Evolutionary conservation across 345 rosid genomes (phyloP).

Genomic region (Gynandropsis gynandra): DNA sequence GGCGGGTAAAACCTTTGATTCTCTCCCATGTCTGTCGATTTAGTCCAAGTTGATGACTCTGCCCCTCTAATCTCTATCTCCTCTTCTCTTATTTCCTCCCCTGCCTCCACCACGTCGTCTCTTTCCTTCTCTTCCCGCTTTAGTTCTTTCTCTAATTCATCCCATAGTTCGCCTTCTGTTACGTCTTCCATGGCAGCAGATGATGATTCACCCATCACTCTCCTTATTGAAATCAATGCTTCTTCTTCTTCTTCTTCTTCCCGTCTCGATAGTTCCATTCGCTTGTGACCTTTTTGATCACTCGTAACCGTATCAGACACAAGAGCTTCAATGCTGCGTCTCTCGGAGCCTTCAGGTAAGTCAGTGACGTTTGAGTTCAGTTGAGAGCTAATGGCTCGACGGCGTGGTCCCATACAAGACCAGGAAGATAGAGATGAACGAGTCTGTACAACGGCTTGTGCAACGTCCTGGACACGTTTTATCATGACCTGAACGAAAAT

Average conservation of each 20-base stretch:
- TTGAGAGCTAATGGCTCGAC: conserved; percentile 43
- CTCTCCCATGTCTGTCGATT: conserved; percentile 45
- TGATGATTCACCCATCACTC: conserved; percentile 28
- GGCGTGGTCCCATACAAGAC: conserved; percentile 93
- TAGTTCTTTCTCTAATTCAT: conserved; percentile 78
- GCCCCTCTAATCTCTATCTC: conserved; percentile 41
- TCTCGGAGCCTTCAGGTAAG: conserved; percentile 37
- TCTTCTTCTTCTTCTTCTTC: conserved; percentile 70
- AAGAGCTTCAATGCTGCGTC: conserved; percentile 38
- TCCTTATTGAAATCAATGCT: conserved; percentile 38
- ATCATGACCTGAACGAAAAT: conserved; percentile 56
- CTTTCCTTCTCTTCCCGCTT: conserved; percentile 54
- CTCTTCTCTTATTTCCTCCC: conserved; percentile 75
- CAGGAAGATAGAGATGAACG: conserved; percentile 74
- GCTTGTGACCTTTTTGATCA: conserved; percentile 24
- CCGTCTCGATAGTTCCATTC: too few relatives aligned
- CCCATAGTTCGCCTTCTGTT: conserved; percentile 76
- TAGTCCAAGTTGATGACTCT: conserved; percentile 27
- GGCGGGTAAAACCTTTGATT: conserved; percentile 78
- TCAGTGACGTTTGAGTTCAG: conserved; percentile 39
- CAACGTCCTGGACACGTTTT: conserved; percentile 85
- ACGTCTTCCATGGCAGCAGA: conserved; percentile 43
- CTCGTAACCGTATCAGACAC: conserved; percentile 28
- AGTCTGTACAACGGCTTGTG: conserved; percentile 79
- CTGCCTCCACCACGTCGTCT: conserved; percentile 56